Conservation (phyloP, 345 rosid species). For the Linum trigynum region DNA sequence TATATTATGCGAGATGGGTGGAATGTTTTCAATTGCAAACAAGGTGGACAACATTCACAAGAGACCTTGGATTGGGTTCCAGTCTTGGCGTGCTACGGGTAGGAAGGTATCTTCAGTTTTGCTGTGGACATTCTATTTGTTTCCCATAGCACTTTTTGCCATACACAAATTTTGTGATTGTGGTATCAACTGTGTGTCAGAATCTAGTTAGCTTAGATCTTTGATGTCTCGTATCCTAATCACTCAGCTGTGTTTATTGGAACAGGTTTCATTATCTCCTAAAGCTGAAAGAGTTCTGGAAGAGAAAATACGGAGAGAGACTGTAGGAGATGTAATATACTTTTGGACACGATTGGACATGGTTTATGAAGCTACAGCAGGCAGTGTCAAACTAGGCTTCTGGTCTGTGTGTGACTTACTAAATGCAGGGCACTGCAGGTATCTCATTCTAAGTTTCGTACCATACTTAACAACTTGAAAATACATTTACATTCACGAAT, state of each 20-base stretch:
- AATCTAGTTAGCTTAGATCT: background rate
- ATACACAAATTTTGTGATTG: background rate
- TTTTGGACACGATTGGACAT: slow-evolving; percentile 22
- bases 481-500: background rate
- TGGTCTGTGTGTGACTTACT: slow-evolving; percentile 29
- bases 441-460: background rate
- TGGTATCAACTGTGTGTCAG: background rate
- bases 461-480: background rate
- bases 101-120: slow-evolving; percentile 60
- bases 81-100: slow-evolving; percentile 97
- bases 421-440: slow-evolving; percentile 31
- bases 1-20: slow-evolving; percentile 86
- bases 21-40: slow-evolving; percentile 89
- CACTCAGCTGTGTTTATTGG: slow-evolving; percentile 1
- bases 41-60: slow-evolving; percentile 80
- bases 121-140: slow-evolving; percentile 11
- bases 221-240: background rate
- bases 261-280: slow-evolving; percentile 24
- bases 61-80: slow-evolving; percentile 99
- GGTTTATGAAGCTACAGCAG: slow-evolving; percentile 16
- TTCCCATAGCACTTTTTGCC: background rate
- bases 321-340: slow-evolving; percentile 23
- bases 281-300: slow-evolving; percentile 22
- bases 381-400: slow-evolving; percentile 15
- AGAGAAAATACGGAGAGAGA: slow-evolving; percentile 19